Percentiles rank a stretch among this genome's conserved stretches.
These are phyloP conservation scores for Fonsecaea pedrosoi DNA, from an alignment of 2,329 filamentous ascomycete species.

Conservation along the genomic window DNA sequence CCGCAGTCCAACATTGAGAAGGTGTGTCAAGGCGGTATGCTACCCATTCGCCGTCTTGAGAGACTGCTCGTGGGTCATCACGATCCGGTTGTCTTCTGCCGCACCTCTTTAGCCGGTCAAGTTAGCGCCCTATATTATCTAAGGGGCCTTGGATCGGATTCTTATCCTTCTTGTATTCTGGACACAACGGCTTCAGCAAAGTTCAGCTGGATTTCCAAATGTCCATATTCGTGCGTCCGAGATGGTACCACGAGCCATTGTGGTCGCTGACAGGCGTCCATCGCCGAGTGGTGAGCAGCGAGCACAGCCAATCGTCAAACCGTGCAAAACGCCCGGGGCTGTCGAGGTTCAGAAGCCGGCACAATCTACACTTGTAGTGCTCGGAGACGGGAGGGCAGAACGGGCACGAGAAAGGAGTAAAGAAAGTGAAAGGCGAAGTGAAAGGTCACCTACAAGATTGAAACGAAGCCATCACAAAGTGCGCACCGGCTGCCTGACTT, in stretches of 20 bases:
- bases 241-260: conserved; percentile 25
- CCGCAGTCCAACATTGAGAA: conserved; percentile 1
- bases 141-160: neutral
- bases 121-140: conserved; percentile 15
- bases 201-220: conserved; percentile 9
- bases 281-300: conserved; percentile 1
- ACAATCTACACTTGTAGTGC: neutral
- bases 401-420: neutral
- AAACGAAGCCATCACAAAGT: conserved; percentile 34
- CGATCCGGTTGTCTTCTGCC: neutral
- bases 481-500: conserved; percentile 30
- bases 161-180: conserved; percentile 4
- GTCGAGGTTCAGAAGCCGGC: neutral
- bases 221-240: conserved; percentile 5
- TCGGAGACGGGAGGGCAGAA: neutral
- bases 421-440: conserved; percentile 16
- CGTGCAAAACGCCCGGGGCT: neutral
- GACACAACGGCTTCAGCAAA: neutral
- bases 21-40: conserved; percentile 12
- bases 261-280: conserved; percentile 24
- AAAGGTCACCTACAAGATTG: conserved; percentile 28
- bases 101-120: neutral
- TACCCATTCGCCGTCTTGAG: neutral
- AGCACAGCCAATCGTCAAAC: neutral
- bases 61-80: neutral